Percentiles rank a stretch among this genome's conserved stretches.
Conservation (phyloP, 2,329 filamentous ascomycete species). For the Curvularia sp. region DNA sequence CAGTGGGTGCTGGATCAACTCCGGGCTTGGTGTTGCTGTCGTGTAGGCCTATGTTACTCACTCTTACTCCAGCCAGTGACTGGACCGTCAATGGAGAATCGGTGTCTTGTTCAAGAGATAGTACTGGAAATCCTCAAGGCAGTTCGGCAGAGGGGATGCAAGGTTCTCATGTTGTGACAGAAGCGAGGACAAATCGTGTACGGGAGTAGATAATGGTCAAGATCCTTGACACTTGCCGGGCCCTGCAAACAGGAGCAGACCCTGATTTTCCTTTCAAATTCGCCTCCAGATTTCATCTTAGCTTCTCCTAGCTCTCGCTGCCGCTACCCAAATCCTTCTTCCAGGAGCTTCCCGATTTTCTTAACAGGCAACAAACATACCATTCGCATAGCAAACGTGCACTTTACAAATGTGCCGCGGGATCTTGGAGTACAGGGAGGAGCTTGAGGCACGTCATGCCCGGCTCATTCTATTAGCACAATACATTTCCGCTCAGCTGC, state of each 20-base stretch:
- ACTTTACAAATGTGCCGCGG: neutral
- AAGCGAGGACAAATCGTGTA: too few species aligned
- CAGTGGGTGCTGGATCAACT: neutral
- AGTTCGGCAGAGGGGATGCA: neutral
- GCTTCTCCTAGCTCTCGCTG: neutral
- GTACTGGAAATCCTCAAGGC: neutral
- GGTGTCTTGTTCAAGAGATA: neutral
- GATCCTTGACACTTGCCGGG: neutral
- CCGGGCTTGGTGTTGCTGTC: neutral
- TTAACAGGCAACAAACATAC: neutral
- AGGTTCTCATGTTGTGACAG: neutral
- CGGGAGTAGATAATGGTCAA: neutral
- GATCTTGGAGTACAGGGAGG: neutral
- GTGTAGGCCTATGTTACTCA: neutral
- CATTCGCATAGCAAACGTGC: neutral
- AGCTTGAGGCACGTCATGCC: neutral
- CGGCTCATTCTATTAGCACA: neutral
- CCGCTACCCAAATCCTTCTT: neutral
- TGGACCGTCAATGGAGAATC: neutral
- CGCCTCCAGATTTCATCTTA: neutral
- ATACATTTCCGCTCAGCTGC: neutral
- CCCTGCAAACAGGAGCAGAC: too few species aligned
- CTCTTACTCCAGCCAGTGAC: neutral
- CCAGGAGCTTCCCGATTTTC: neutral
- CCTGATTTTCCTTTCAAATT: neutral